These are phyloP conservation scores for Capronia americana DNA, from an alignment of 2,329 filamentous ascomycete species.

Conservation along the genomic window DNA sequence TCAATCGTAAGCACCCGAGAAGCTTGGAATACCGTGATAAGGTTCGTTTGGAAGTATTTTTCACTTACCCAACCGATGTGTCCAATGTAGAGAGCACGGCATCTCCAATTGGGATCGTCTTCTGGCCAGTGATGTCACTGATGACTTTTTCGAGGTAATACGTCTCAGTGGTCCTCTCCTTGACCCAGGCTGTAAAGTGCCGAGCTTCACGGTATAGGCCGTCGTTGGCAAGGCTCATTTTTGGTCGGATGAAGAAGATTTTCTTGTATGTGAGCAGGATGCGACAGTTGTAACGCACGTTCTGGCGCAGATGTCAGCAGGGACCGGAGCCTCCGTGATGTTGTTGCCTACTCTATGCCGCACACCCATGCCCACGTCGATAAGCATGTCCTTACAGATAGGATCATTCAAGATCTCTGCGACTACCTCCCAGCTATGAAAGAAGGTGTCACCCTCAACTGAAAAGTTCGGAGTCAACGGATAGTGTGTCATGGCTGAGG, in stretches of 20 bases:
- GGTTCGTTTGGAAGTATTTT: neutral
- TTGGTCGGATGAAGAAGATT: conserved; percentile 74
- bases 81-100: conserved; percentile 67
- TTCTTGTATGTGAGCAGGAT: conserved; percentile 70
- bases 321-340: neutral
- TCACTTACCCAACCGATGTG: conserved; percentile 57
- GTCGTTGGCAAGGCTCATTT: conserved; percentile 73
- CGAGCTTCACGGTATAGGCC: conserved; percentile 69
- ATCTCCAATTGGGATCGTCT: conserved; percentile 71
- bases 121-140: conserved; percentile 61
- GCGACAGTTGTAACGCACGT: conserved; percentile 69
- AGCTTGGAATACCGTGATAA: neutral
- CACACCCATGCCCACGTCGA: conserved; percentile 54
- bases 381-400: conserved; percentile 68
- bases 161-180: conserved; percentile 63
- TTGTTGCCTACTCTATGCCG: conserved; percentile 30
- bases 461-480: conserved; percentile 45
- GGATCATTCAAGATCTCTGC: conserved; percentile 65
- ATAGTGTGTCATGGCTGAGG: conserved; percentile 44
- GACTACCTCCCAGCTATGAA: conserved; percentile 69
- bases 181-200: conserved; percentile 69
- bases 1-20: neutral
- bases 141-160: conserved; percentile 69
- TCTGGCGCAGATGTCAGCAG: conserved; percentile 40
- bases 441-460: conserved; percentile 58